Conservation (phyloP, 2,329 filamentous ascomycete genomes). For the Hymenoscyphus fraxineus region DNA sequence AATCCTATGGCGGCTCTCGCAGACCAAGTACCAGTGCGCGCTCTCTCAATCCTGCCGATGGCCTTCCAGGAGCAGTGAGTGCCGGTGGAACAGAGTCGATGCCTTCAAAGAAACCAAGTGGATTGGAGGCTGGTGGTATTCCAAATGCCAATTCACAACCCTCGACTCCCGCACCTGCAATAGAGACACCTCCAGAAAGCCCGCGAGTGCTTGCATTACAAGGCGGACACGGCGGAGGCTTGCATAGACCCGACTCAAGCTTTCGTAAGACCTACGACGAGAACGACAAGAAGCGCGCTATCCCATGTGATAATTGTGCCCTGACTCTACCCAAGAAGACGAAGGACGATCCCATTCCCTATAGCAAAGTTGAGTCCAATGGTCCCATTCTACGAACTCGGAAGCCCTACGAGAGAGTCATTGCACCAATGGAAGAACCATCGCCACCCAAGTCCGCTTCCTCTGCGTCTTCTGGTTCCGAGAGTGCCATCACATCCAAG, state of each 20-base stretch:
- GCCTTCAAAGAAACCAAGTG: slow-evolving; percentile 21
- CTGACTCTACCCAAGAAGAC: slow-evolving; percentile 56
- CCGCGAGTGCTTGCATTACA: slow-evolving; percentile 43
- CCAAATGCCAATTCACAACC: slow-evolving; percentile 32
- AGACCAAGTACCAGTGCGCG: slow-evolving; percentile 29
- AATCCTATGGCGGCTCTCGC: slow-evolving; percentile 19
- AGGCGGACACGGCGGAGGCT: slow-evolving; percentile 25
- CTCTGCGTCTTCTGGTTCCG: slow-evolving; percentile 27
- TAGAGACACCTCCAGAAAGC: slow-evolving; percentile 58
- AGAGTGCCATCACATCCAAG: slow-evolving; percentile 23
- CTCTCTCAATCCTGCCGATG: slow-evolving; percentile 26
- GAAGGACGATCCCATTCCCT: slow-evolving; percentile 28
- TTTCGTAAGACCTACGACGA: slow-evolving; percentile 63
- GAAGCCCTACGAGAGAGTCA: slow-evolving; percentile 57
- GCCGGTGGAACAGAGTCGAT: slow-evolving; percentile 18
- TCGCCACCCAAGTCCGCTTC: slow-evolving; percentile 31
- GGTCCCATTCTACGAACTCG: slow-evolving; percentile 58
- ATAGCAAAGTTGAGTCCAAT: slow-evolving; percentile 22
- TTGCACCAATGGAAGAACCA: slow-evolving; percentile 32
- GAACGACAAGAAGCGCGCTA: slow-evolving; percentile 59
- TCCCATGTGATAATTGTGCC: slow-evolving; percentile 65
- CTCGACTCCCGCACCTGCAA: slow-evolving; percentile 37
- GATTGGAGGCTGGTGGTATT: slow-evolving; percentile 7
- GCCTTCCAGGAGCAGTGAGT: slow-evolving; percentile 16
- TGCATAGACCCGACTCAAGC: slow-evolving; percentile 51